Evolutionary conservation across 345 rosid species (phyloP).

Genomic region (Odontarrhena argentea): DNA sequence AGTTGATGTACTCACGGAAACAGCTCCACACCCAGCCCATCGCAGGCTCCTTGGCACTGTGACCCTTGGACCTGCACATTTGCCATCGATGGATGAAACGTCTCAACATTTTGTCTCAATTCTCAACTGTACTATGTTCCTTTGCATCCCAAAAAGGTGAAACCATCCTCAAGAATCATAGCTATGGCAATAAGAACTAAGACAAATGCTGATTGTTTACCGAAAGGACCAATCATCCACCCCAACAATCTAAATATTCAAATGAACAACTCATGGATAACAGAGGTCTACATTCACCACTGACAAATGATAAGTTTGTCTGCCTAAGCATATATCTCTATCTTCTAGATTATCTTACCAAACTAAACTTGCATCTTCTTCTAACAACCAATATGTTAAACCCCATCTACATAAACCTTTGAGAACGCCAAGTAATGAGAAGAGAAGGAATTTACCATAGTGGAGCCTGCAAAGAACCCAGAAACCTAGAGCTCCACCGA

Average conservation of each 20-base stretch:
- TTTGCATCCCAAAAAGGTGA: not conserved
- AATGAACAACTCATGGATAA: not conserved
- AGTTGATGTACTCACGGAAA: constrained; percentile 63
- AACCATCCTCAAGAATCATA: too few species aligned
- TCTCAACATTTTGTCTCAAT: not conserved
- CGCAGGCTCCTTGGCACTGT: constrained; percentile 48
- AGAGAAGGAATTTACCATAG: constrained; percentile 52
- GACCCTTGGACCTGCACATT: constrained; percentile 44
- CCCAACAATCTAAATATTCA: constrained; percentile 5
- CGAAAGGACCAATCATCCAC: constrained; percentile 3
- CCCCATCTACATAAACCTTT: too few species aligned
- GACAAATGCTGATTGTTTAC: not conserved
- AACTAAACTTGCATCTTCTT: too few species aligned
- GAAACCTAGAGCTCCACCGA: constrained; percentile 82
- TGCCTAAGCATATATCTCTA: too few species aligned
- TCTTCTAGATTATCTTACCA: too few species aligned
- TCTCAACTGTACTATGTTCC: constrained; percentile 9
- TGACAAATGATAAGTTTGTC: too few species aligned
- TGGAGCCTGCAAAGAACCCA: constrained; percentile 87
- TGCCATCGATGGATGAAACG: not conserved
- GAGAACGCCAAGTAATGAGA: not conserved
- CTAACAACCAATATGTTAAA: too few species aligned
- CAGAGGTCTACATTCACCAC: too few species aligned
- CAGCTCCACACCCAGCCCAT: constrained; percentile 93
- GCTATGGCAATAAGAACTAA: too few species aligned